Percentiles rank a stretch among this genome's conserved stretches.
Conservation (phyloP, 345 rosid genomes). For the Gossypium mustelinum region DNA sequence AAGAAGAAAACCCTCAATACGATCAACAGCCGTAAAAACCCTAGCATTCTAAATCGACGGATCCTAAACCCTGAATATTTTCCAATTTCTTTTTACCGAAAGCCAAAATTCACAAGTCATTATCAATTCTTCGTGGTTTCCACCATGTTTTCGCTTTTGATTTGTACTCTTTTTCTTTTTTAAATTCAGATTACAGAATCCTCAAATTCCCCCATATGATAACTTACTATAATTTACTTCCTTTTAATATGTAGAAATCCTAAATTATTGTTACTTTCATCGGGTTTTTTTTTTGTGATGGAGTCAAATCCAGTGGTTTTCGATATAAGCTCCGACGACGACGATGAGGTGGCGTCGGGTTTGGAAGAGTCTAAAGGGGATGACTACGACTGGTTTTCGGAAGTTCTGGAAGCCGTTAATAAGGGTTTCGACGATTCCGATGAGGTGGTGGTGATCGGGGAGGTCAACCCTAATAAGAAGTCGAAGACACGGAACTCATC, state of each 20-base stretch:
- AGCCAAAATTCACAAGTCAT: not conserved
- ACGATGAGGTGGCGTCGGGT: slow-evolving; percentile 29
- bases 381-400: slow-evolving; percentile 37
- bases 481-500: slow-evolving; percentile 16
- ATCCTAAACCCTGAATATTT: not conserved
- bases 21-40: not conserved
- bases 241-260: not conserved
- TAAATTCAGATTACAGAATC: not conserved
- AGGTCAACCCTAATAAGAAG: slow-evolving; percentile 37
- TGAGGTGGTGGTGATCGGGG: slow-evolving; percentile 51
- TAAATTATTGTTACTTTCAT: not conserved
- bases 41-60: not conserved
- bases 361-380: slow-evolving; percentile 23
- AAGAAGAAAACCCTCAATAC: not conserved
- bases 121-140: not conserved
- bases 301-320: slow-evolving; percentile 26
- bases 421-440: slow-evolving; percentile 30
- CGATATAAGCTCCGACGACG: slow-evolving; percentile 67
- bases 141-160: not conserved
- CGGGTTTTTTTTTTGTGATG: not conserved
- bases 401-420: slow-evolving; percentile 24
- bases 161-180: not conserved
- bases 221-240: not conserved
- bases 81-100: not conserved
- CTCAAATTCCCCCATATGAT: not conserved